Conservation (phyloP, 1,284 basidiomycete genomes). For the Anthracocystis walkeri region DNA sequence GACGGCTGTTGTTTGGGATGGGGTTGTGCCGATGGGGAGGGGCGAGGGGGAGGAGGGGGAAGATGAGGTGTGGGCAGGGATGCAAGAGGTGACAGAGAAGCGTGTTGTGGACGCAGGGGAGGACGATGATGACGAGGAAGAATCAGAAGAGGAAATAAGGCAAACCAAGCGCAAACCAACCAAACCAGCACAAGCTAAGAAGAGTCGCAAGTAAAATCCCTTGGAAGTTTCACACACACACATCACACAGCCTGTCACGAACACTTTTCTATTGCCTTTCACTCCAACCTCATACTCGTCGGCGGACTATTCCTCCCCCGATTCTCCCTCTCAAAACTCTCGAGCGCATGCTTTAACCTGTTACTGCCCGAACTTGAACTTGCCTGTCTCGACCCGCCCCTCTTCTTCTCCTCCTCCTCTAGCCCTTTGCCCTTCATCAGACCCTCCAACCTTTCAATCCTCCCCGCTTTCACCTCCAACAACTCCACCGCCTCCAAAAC, state of each 20-base stretch:
- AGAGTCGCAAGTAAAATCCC: conserved; percentile 33
- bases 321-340: conserved; percentile 20
- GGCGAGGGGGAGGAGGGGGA: conserved; percentile 32
- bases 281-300: conserved; percentile 25
- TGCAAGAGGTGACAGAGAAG: conserved; percentile 33
- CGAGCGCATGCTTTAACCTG: conserved; percentile 28
- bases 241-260: neutral
- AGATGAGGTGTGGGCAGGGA: conserved; percentile 46
- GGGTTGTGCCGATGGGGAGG: conserved; percentile 25
- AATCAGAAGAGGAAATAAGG: conserved; percentile 1
- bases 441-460: conserved; percentile 56
- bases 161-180: conserved; percentile 7
- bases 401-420: conserved; percentile 16
- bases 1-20: conserved; percentile 49
- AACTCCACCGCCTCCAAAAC: conserved; percentile 64
- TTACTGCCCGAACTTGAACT: conserved; percentile 13
- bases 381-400: conserved; percentile 16
- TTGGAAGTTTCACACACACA: neutral
- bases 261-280: too few relatives aligned
- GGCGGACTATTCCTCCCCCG: conserved; percentile 26
- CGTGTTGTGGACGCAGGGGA: conserved; percentile 9
- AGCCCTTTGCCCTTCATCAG: conserved; percentile 4
- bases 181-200: conserved; percentile 25
- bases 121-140: conserved; percentile 21
- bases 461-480: conserved; percentile 61